Evolutionary conservation across 768 basidiomycete genomes (phyloP), one percentile per base, ranked within the genome.

Genomic region (Saitozyma podzolica): DNA sequence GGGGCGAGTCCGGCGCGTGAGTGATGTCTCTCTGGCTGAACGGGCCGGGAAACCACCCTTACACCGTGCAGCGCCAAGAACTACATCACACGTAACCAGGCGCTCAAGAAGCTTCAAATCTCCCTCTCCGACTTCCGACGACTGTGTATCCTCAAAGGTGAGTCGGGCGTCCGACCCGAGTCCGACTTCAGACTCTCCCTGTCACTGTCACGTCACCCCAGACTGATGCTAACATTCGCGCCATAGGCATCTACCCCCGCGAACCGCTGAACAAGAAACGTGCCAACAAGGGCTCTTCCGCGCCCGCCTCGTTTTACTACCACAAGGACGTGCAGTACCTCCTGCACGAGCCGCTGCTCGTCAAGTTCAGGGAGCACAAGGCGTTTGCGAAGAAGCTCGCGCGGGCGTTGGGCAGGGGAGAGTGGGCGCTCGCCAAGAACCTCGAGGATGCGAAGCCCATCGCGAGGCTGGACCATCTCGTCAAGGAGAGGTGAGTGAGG

Each of bases 221-320:
- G 29, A 29, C 29, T 48, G 56, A 56, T 64, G 19, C 14, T 19
- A 40, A 50, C 3, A 20, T 40, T 47, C 37, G 17, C n/a, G 29
- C 49, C 62, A 6, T 61, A 97, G 94, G 95, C 11, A 95, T 99
- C 73, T 97, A 95, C 79, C 96, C 96, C 66, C 90, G 95, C 58
- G 96, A 99, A 79, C 96, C 96, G 29, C 86, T 87, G 51, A 88
- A 86, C 81, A 87, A 86, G 71, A 99, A 97, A 79, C 86, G 87
- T 66, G 96, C 95, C 43, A 98, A 98, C 83, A 98, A 96, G 79
- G 96, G 95, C 1, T 95, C 92, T 3, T 92, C 93, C 56, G 94
- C 92, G 0, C 93, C 94, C 5, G 92, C 96, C 0, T 92, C 93
- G 3, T 99, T 98, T 82, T 99, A 99, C 82, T 97, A 98, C 78